Evolutionary conservation across 306 rosid species (phyloP).

Genomic region (Castanea mollissima): DNA sequence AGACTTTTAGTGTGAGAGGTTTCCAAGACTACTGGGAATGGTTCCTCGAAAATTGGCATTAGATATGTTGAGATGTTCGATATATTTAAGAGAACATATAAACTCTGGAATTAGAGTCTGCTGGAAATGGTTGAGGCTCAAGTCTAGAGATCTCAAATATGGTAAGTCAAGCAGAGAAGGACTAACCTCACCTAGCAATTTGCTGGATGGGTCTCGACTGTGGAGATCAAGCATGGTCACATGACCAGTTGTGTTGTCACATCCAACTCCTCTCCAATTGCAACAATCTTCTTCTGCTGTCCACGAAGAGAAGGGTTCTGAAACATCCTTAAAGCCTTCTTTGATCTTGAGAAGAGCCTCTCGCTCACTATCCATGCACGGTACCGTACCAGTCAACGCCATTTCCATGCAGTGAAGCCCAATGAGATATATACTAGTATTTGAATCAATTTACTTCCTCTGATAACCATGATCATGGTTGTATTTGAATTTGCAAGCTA

Average conservation of each 20-base stretch:
- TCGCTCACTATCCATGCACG: not conserved
- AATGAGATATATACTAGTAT: too few species aligned
- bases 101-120: constrained; percentile 2
- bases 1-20: constrained; percentile 10
- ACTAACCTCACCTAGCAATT: not conserved
- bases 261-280: constrained; percentile 30
- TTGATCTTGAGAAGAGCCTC: constrained; percentile 21
- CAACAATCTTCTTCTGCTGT: not conserved
- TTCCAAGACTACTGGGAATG: not conserved
- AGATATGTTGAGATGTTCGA: constrained; percentile 27
- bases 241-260: constrained; percentile 29
- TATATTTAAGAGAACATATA: constrained; percentile 5
- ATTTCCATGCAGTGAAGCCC: too few species aligned
- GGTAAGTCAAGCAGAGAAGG: constrained; percentile 20
- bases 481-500: fast-evolving
- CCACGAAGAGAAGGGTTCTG: constrained; percentile 18
- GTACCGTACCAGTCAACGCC: not conserved
- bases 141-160: constrained; percentile 16
- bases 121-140: constrained; percentile 21
- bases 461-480: too few species aligned
- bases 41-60: constrained; percentile 5
- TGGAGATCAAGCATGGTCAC: constrained; percentile 29
- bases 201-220: not conserved
- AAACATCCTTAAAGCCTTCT: not conserved
- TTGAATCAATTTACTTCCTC: too few species aligned